These are phyloP conservation scores for Fusarium sp. DNA, from an alignment of 2,329 filamentous ascomycete genomes.

Conservation along the genomic window DNA sequence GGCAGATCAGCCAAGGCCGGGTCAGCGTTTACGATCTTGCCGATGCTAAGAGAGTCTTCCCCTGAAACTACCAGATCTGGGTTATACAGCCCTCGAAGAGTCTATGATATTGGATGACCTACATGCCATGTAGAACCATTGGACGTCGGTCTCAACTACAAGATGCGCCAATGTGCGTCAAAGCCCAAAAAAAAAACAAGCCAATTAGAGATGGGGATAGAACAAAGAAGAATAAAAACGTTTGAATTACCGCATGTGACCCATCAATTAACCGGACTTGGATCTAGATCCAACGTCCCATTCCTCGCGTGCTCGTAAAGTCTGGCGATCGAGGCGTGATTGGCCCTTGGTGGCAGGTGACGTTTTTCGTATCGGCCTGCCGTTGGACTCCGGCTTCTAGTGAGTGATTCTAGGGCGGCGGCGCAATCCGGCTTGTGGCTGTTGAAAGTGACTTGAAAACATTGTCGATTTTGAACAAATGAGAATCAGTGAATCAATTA, in stretches of 20 bases:
- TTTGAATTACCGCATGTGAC: slow-evolving; percentile 1
- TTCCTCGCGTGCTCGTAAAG: slow-evolving; percentile 10
- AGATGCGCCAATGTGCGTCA: slow-evolving; percentile 5
- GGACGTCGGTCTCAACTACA: neutral
- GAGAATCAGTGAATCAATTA: neutral
- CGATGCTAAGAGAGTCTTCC: neutral
- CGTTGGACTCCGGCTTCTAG: slow-evolving; percentile 6
- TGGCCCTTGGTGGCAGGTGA: neutral
- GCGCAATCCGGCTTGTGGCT: neutral
- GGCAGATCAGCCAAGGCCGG: neutral
- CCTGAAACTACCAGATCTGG: slow-evolving; percentile 13
- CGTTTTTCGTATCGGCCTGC: slow-evolving; percentile 4
- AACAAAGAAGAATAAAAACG: neutral
- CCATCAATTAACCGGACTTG: neutral
- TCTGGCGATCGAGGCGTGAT: slow-evolving; percentile 1
- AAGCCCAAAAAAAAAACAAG: slow-evolving; percentile 2
- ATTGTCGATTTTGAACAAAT: neutral
- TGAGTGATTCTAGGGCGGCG: neutral
- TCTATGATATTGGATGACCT: neutral
- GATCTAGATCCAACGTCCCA: neutral
- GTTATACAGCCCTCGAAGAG: slow-evolving; percentile 10
- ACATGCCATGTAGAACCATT: neutral
- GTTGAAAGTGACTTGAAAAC: neutral
- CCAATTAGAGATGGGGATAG: neutral
- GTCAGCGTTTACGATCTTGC: slow-evolving; percentile 7